Evolutionary conservation across 805 yeast species (phyloP), one percentile per base, ranked within the genome.

Genomic region (Candida cerambycidarum): DNA sequence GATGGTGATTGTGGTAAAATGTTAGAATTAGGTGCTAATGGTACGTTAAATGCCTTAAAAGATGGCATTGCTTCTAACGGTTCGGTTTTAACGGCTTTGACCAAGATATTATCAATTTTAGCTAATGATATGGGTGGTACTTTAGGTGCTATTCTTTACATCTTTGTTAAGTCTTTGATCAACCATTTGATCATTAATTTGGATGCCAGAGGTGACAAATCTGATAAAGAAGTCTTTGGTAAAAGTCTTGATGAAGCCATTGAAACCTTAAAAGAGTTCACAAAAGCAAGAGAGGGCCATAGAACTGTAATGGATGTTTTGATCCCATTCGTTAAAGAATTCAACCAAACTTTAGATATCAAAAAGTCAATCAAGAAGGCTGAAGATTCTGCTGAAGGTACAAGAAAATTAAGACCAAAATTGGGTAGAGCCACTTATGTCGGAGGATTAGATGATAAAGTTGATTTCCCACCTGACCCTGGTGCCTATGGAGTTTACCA

Each of bases 1-100:
- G 73, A 67, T 46, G 73, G 73, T 11, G 73, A 67, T 41, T 67
- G 73, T 53, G 72, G 73, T 27, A 62, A 63, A 43, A 65, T 67
- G 37, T 56, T 67, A 32, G 58, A 59, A 39, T 48, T 57, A 15
- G 72, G 69, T 7, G 68, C 63, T 15, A 55, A 54, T 38, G 61
- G 61, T 1, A 52, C 64, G 3, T 42, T 63, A 15, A 38, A 37
- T 10, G 57, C 51, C 5, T 41, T 66, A 12, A 49, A 56, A 15
- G 54, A 51, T 7, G 52, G 55, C 5, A 46, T 56, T 31, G 55
- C 61, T 1, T 32, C 37, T 1, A 28, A 43, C 7, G 68, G 67
- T 1, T 56, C 63, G 6, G 51, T 65, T 2, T 30, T 62, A 8
- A 40, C 40, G 3, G 55, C 55, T 12, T 45, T 65, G 33, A 55